phyloP scores from a whole-genome alignment of 441 rosid species.

The Viola pubescens region DNA sequence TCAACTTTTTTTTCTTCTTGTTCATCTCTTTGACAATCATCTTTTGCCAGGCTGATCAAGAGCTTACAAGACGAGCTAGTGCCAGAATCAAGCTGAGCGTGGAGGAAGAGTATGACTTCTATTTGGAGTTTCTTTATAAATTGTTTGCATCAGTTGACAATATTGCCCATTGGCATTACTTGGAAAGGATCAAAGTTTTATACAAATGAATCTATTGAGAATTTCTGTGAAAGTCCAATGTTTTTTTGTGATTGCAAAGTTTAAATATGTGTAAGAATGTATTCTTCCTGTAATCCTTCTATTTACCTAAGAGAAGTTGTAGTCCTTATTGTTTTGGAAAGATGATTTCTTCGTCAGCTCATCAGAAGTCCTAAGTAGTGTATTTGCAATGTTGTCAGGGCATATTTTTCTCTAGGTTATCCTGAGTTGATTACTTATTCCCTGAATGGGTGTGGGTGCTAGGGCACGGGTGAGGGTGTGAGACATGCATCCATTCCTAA shows the following conservation, averaged over 20 bases:
- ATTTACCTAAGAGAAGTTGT: too few relatives aligned
- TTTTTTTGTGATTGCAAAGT: too few relatives aligned
- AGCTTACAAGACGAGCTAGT: conserved; percentile 55
- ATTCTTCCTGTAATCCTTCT: too few relatives aligned
- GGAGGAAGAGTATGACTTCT: conserved; percentile 64
- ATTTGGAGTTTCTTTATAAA: conserved; percentile 16
- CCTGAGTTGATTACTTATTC: neutral
- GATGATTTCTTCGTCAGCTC: too few relatives aligned
- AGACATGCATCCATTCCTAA: too few relatives aligned
- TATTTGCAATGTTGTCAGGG: neutral
- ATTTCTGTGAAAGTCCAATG: neutral
- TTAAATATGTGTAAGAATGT: too few relatives aligned
- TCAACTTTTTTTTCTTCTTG: conserved; percentile 1
- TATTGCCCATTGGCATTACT: conserved; percentile 3
- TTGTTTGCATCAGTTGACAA: conserved; percentile 1
- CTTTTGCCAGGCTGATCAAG: conserved; percentile 76
- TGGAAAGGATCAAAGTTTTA: neutral
- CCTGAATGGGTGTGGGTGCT: neutral
- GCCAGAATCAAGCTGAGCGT: conserved; percentile 64
- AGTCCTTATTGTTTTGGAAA: too few relatives aligned
- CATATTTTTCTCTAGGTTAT: neutral
- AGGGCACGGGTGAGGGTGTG: neutral
- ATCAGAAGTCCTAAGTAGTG: too few relatives aligned
- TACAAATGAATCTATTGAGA: neutral
- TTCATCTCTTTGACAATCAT: conserved; percentile 3